Base-by-base conservation (phyloP, 2,329 filamentous ascomycete species). In the Penicillium sp. region DNA sequence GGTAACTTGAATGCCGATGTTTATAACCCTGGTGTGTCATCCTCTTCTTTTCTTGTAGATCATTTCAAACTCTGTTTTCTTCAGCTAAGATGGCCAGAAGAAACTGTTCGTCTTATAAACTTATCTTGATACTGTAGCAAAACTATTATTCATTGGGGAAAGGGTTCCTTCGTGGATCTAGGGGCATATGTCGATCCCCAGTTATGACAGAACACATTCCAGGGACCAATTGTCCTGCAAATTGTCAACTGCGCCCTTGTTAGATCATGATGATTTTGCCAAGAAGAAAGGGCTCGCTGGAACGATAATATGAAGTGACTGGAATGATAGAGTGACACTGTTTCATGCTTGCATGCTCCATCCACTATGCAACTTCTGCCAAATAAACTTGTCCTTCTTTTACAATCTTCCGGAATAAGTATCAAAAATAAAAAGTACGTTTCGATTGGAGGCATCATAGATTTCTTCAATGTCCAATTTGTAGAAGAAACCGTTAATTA, bases 131-230 rank as follows among this genome's bases (percentile, higher is more conserved):
- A 13, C n/a, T 18, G 7, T 39, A 25, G 7, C n/a, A n/a, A 18
- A 39, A 16, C 15, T 4, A 16, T 10, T 8, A 4, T n/a, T 15
- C 25, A 3, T 9, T 23, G 9, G 31, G 31, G 16, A 46, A 41
- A 21, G 10, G 3, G 21, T 13, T 16, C 38, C 7, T 46, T 44
- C 7, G 27, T 41, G 39, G 47, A 62, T 52, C 61, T 51, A 65
- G 62, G 60, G 61, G 52, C 38, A 15, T 37, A 21, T 25, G 56
- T 39, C 31, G 52, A 54, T 52, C 48, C 34, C 29, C 29, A 42
- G 45, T 55, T 51, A 56, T 57, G 54, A 45, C 52, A 57, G 4
- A 29, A 27, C 41, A 37, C 61, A 65, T 65, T 65, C 60, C 61
- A 54, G 31, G 23, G 15, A 34, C 23, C 18, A 21, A 32, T n/a